These are phyloP conservation scores for Darksidea phi DNA, from an alignment of 495 filamentous ascomycete genomes.

Conservation along the genomic window DNA sequence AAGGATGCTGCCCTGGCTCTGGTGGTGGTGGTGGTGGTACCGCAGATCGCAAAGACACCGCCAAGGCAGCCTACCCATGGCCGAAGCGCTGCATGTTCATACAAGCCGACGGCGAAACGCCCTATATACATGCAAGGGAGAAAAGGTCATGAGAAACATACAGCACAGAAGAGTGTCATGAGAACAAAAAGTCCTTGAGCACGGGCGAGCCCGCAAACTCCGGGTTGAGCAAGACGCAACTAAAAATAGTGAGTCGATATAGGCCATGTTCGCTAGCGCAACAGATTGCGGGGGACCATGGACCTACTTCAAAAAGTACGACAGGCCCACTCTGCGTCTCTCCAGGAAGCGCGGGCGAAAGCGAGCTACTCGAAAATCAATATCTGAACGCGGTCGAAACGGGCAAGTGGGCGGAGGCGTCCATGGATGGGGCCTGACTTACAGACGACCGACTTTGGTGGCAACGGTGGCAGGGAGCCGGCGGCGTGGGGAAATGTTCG, in stretches of 20 bases:
- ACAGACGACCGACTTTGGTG: constrained; percentile 71
- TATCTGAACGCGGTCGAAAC: constrained; percentile 7
- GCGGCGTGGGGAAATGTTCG: constrained; percentile 65
- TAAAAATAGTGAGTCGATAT: constrained; percentile 40
- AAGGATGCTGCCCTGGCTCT: too few relatives aligned
- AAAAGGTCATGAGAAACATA: too few relatives aligned
- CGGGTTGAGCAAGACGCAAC: constrained; percentile 66
- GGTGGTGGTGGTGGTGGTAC: too few relatives aligned
- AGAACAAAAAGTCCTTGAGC: constrained; percentile 69
- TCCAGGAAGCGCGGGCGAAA: constrained; percentile 71
- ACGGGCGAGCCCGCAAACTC: constrained; percentile 67
- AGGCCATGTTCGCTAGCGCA: constrained; percentile 24
- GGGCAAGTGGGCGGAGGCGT: constrained; percentile 22
- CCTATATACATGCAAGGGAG: constrained; percentile 2
- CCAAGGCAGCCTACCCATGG: too few relatives aligned
- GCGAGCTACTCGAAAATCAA: constrained; percentile 49
- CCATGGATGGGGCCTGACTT: constrained; percentile 39
- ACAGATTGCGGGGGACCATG: neutral
- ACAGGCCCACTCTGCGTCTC: constrained; percentile 60
- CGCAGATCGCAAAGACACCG: too few relatives aligned
- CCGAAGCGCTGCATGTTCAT: too few relatives aligned
- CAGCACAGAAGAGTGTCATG: constrained; percentile 15
- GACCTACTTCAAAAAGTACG: constrained; percentile 70
- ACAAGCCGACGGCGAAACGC: neutral
- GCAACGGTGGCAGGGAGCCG: constrained; percentile 63